Base-by-base conservation (phyloP, 345 rosid species). In the Leavenworthia alabamica region DNA sequence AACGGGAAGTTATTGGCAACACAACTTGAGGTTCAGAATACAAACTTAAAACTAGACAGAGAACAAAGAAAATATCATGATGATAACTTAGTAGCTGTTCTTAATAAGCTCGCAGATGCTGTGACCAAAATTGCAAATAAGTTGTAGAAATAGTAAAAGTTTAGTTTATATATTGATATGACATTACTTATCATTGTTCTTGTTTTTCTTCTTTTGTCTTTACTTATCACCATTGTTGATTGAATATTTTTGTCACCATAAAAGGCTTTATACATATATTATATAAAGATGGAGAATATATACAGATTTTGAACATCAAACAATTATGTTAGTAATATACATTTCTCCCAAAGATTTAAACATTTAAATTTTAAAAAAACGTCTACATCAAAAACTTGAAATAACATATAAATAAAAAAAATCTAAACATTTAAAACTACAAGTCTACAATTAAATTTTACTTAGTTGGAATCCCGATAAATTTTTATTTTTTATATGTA, bases 31-130 rank as follows among this genome's bases (percentile, higher is more conserved):
- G 82, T 83, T 56, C 99, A 93, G 72, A 90, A 82, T 78, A 74
- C 37, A 69, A 78, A 82, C 58, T 79, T 74, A 20, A 83, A 71
- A 61, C 67, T 83, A 76, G 97, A 86, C 60, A 67, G 97, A 54
- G 94, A 89, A 79, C 99, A 89, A 77, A 66, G 97, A 56, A 90
- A 81, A 72, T 83, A 83, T 62, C 94, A 87, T 3, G 74, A 81
- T 22, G 79, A 77, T 60, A 79, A 78, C 75, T 40, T 93, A 64
- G 85, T 93, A 55, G 74, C 78, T 44, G 99, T 85, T 49, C 97
- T 93, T 42, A 82, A 73, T 36, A 89, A 89, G 77, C 92, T 93
- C 1, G 97, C 97, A 4, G 94, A 89, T 14, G 99, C 94, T 55
- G 73, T 93, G 15, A 86, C 81, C 5, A 89, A 81, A 60, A 87